Evolutionary conservation across 129 eudicot species (phyloP), one percentile per base, ranked within the genome.

Genomic region (Helianthus tuberosus): DNA sequence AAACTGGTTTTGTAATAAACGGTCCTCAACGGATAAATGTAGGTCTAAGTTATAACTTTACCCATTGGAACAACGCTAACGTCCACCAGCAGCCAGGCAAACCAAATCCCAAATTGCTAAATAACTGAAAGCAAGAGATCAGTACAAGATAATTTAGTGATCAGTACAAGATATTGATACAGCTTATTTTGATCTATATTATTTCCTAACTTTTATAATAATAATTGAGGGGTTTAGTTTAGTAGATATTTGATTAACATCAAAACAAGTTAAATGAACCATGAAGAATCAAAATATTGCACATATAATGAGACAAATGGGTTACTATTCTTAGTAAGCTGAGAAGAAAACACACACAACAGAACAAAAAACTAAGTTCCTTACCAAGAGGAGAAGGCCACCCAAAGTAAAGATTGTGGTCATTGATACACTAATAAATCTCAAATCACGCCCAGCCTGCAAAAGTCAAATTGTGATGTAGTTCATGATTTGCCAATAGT

Each of bases 401-500:
- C 96, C 96, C 69, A 91, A 64, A 44, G 69, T 38, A 79, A 95
- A 84, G 43, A 88, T 82, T 7, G 82, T 74, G 77, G 80, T 89
- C 99, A 95, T 95, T 27, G 99, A 81, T 67, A 84, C 44, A 61
- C 99, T 88, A 43, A 91, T 85, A 72, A 86, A 95, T 80, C 82
- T 87, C 73, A 95, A 85, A 77, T 95, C 99, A 8, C 97, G 85
- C 60, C 99, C 99, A 60, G 99, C 97, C 99, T 95, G 89, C 86
- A 86, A 29, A 72, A 25, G 36, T 57, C 66, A 70, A 9, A 17
- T 46, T 44, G 65, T n/a, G 36, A 20, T 20, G 23, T 20, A 20
- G 0, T 20, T 20, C 23, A 20, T 20, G 23, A 20, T 20, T 20
- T 20, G 23, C 23, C 23, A 20, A 20, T 20, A 20, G 23, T 20